Base-by-base conservation (phyloP, 2,329 filamentous ascomycete species). In the Endoconidiophora polonica region DNA sequence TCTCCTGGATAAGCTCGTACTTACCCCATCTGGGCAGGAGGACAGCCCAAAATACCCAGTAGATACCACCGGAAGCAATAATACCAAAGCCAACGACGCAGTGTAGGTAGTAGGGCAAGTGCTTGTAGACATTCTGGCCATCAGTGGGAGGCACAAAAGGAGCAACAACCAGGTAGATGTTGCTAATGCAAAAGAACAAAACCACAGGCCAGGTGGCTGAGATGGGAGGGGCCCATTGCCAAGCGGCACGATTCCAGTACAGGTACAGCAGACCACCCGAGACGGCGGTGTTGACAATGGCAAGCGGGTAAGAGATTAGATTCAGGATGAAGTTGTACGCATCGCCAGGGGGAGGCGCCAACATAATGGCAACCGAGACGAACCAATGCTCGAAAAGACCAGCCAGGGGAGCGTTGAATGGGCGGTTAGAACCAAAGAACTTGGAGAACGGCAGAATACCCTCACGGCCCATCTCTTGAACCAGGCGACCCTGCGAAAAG, bases 281-380 rank as follows among this genome's bases (percentile, higher is more conserved):
- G 45, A 77, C 72, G 52, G 74, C 72, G 52, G 68, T 62, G 61
- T 76, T 76, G 60, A 76, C 66, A 41, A 77, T 67, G 46, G 77
- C 72, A 10, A 79, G 67, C 0, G 77, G 77, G 57, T 81, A 81
- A 0, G 74, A 76, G 58, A 81, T 81, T 48, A 81, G 69, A 61
- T 77, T 74, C 54, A 74, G 63, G 44, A 74, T 68, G 57, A 79
- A 80, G 63, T 77, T 78, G 62, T 79, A 81, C 0, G 77, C 77
- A 60, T 81, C 77, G 36, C 77, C 79, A 2, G 78, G 76, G 2
- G 79, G 79, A 36, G 79, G 77, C 0, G 76, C 78, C 2, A 83
- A 65, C 61, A 83, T 79, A 58, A 80, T 77, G 51, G 81, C 72
- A 44, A 79, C 70, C 0, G 72, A 79, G 10, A 79, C 74, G 29